Evolutionary conservation across 2,329 filamentous ascomycete species (phyloP).

Genomic region (Ascochyta pisi): DNA sequence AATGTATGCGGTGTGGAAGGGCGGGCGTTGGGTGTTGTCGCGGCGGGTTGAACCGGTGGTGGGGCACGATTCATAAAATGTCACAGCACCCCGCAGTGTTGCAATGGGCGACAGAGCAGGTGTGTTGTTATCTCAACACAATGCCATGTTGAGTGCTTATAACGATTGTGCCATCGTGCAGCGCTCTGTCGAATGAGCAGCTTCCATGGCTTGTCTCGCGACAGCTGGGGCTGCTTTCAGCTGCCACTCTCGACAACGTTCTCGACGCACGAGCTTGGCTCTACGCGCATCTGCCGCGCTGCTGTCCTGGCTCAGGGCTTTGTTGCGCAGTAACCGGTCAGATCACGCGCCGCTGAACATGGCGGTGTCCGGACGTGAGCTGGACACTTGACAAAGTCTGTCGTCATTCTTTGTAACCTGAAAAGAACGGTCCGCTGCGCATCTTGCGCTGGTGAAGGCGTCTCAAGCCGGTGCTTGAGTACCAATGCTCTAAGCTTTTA

Average conservation of each 20-base stretch:
- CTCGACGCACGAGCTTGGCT: conserved; percentile 1
- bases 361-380: neutral
- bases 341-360: neutral
- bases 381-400: neutral
- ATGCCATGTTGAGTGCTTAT: neutral
- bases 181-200: conserved; percentile 1
- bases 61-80: conserved; percentile 13
- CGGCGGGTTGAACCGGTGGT: conserved; percentile 26
- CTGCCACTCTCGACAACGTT: neutral
- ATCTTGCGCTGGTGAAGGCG: neutral
- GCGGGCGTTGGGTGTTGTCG: conserved; percentile 25
- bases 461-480: neutral
- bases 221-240: neutral
- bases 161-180: conserved; percentile 12
- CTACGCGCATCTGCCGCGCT: conserved; percentile 14
- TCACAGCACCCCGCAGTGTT: conserved; percentile 6
- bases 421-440: neutral
- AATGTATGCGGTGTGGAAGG: conserved; percentile 34
- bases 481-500: neutral
- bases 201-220: neutral
- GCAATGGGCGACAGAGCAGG: conserved; percentile 8
- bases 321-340: neutral
- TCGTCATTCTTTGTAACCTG: neutral
- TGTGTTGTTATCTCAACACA: conserved; percentile 2
- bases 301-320: neutral